phyloP scores from a whole-genome alignment of 192 early-diverging fungal genomes.

The Lunasporangiospora selenospora region DNA sequence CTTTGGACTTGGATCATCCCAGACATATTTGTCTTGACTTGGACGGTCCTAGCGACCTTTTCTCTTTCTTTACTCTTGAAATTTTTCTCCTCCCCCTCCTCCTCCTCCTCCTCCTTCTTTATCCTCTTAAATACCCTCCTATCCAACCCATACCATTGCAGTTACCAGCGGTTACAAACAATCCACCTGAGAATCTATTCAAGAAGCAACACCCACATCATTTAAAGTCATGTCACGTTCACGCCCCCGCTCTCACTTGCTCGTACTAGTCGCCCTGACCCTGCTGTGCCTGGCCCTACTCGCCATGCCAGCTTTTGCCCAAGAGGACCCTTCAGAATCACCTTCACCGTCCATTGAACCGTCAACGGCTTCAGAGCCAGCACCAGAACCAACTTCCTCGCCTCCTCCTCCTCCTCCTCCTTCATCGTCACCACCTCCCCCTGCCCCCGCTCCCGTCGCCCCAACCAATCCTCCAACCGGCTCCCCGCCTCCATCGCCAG shows the following conservation, averaged over 20 bases:
- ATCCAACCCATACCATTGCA: not conserved
- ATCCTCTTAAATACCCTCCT: not conserved
- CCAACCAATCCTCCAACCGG: not conserved
- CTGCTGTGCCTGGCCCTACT: too few relatives aligned
- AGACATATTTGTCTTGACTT: too few relatives aligned
- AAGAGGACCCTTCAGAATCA: too few relatives aligned
- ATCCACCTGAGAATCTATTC: not conserved
- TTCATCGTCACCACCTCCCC: not conserved
- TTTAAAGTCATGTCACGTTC: too few relatives aligned
- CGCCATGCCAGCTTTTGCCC: too few relatives aligned
- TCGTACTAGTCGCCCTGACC: too few relatives aligned
- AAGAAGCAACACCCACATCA: not conserved
- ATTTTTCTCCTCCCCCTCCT: not conserved
- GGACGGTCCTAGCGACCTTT: too few relatives aligned
- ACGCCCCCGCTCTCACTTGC: too few relatives aligned
- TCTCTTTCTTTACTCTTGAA: too few relatives aligned
- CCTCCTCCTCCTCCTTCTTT: not conserved
- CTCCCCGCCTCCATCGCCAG: not conserved
- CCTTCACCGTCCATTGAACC: too few relatives aligned
- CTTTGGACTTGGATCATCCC: too few relatives aligned
- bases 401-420: not conserved
- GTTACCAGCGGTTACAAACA: not conserved
- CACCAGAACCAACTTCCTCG: not conserved
- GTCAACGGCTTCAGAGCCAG: too few relatives aligned
- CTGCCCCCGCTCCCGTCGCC: not conserved